These are phyloP conservation scores for Trametes versicolor DNA, from an alignment of 1,284 basidiomycete species.

Conservation along the genomic window DNA sequence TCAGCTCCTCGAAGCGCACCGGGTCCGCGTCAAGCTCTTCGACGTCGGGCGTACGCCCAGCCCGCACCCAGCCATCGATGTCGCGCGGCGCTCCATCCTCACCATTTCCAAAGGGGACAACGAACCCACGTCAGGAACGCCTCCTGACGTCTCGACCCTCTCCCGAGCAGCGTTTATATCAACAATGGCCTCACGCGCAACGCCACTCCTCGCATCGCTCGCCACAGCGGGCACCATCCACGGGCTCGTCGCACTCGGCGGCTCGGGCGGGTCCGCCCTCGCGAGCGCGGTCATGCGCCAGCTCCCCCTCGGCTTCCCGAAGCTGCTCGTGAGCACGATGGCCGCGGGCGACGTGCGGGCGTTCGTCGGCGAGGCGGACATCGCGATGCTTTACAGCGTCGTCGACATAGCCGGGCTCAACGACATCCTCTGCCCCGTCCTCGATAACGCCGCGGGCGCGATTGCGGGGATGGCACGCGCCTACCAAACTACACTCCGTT, in stretches of 20 bases:
- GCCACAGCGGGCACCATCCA: conserved; percentile 24
- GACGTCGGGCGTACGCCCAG: conserved; percentile 37
- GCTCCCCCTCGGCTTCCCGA: conserved; percentile 39
- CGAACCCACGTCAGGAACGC: background rate
- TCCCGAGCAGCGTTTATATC: conserved; percentile 34
- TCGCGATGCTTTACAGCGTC: conserved; percentile 38
- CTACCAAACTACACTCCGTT: conserved; percentile 20
- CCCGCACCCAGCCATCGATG: conserved; percentile 31
- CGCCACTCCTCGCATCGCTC: conserved; percentile 25
- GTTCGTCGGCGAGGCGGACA: conserved; percentile 37
- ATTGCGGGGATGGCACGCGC: conserved; percentile 39
- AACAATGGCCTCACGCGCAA: conserved; percentile 29
- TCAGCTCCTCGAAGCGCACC: conserved; percentile 24
- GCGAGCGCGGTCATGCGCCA: conserved; percentile 35
- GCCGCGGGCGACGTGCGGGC: conserved; percentile 37
- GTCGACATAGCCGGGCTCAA: conserved; percentile 41
- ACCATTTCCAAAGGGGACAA: conserved; percentile 8
- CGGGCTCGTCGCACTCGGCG: conserved; percentile 33
- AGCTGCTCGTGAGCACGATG: conserved; percentile 40
- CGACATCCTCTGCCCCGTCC: conserved; percentile 38
- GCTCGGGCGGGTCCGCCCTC: conserved; percentile 38
- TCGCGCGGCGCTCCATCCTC: conserved; percentile 32
- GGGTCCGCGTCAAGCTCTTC: conserved; percentile 35
- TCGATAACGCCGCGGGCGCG: conserved; percentile 39
- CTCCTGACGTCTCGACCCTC: conserved; percentile 29